Evolutionary conservation across 2,329 filamentous ascomycete genomes (phyloP), one percentile per base, ranked within the genome.

Genomic region (Colletotrichum chlorophyti): DNA sequence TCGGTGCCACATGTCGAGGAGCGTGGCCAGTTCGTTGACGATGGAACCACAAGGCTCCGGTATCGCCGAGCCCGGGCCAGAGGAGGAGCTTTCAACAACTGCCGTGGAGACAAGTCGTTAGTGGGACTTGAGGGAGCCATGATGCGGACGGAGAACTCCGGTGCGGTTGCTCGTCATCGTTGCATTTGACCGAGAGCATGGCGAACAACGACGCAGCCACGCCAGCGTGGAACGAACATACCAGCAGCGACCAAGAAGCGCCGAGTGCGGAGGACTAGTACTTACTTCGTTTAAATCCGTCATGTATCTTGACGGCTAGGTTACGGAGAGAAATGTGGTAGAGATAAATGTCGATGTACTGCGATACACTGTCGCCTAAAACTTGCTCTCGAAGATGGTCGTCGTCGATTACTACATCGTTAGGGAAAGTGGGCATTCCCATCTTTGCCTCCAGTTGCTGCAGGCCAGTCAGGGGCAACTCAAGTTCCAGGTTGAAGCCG

Each of bases 291-390:
- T 74, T 79, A 24, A 87, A 75, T 3, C 75, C 74, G 38, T 73
- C 72, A 65, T 87, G 80, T 15, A 86, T 80, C 19, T 80, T 76
- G 1, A 78, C 75, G 32, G 82, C 80, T 3, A 87, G 70, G 21
- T 80, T 74, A 17, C 81, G 75, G 15, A 88, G 73, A 10, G 83
- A 80, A 41, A 88, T 81, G 65, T 87, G 83, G 0, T 84, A 85
- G 3, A 82, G 77, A 66, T 85, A 87, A 63, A 87, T 79, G 58
- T 84, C 80, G 60, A 84, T 79, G 54, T 82, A 84, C 58, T 84
- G 78, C 2, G 81, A 80, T 9, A 74, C 69, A 60, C 83, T 79
- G 60, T 83, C 80, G 17, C 72, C 74, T 23, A 38, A 38, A 23
- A 49, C 31, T 10, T 37, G 34, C 34, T n/a, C 32, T 12, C 46